Percentiles rank a stretch among this genome's conserved stretches.
Evolutionary conservation across 495 filamentous ascomycete genomes (phyloP).

Genomic region (Xylaria telfairii): DNA sequence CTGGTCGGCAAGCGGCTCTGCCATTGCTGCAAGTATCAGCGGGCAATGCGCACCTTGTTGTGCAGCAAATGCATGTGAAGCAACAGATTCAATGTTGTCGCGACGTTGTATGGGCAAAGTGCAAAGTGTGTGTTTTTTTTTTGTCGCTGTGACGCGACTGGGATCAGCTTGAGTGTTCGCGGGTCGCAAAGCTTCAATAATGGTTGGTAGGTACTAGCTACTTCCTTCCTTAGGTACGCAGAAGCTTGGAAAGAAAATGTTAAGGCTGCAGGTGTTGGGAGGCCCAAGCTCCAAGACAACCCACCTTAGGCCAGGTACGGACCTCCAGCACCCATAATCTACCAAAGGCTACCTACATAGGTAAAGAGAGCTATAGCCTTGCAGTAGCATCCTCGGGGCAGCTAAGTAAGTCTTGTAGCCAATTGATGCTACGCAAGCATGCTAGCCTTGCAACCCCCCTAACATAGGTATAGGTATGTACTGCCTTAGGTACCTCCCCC

Average conservation of each 20-base stretch:
- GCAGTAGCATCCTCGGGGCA: background rate
- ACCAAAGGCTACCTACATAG: no score
- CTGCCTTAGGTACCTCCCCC: background rate
- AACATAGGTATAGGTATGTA: background rate
- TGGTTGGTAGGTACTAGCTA: background rate
- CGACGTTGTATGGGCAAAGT: slow-evolving; percentile 3
- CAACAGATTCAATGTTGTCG: slow-evolving; percentile 29
- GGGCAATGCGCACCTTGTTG: slow-evolving; percentile 43
- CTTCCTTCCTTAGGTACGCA: background rate
- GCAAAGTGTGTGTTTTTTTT: slow-evolving; percentile 23
- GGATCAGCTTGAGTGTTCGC: slow-evolving; percentile 21
- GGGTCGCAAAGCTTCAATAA: slow-evolving; percentile 22
- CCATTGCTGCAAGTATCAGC: slow-evolving; percentile 72
- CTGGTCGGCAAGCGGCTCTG: slow-evolving; percentile 55
- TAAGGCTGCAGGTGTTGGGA: background rate
- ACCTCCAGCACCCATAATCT: background rate
- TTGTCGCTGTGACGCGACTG: slow-evolving; percentile 32
- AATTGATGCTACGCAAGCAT: background rate
- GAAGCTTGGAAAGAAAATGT: background rate
- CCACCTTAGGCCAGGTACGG: background rate
- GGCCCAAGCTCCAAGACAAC: slow-evolving; percentile 9
- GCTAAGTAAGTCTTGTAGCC: background rate
- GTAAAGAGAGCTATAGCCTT: slow-evolving; percentile 10
- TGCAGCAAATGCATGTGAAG: slow-evolving; percentile 42
- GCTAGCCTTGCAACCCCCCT: slow-evolving; percentile 2